Evolutionary conservation across 2,329 filamentous ascomycete species (phyloP), one percentile per base, ranked within the genome.

Genomic region (Pyrenophora tritici-repentis): DNA sequence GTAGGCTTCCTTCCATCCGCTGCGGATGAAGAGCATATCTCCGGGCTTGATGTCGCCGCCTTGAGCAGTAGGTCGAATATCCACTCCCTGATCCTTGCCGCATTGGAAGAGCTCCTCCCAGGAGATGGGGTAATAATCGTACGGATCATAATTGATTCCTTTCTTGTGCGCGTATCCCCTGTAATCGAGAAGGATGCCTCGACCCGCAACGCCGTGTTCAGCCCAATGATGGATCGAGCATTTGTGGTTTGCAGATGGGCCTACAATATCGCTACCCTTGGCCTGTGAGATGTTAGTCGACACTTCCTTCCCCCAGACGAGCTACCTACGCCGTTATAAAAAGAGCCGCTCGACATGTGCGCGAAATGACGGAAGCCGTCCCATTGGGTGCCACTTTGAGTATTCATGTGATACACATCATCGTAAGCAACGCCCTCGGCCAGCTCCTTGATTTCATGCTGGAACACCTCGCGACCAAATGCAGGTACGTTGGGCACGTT

Each of bases 11-110:
- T 84, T 83, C 59, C 81, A 83, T 0, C 87, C 87, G 1, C 82
- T 85, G 14, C 87, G 79, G 16, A 90, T 68, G 37, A 90, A 76
- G 9, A 90, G 76, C 47, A 90, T 82, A 54, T 90, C 86, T 4
- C 87, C 87, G 2, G 79, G 70, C 51, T 77, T 78, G 59, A 84
- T 78, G 53, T 83, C 79, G 35, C 81, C 81, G 20, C 82, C 82
- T 56, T 82, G 78, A 0, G 76, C 67, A 3, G 75, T 73, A 0
- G 83, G 80, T 0, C 77, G 80, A 62, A 89, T 86, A 53, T 87
- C 81, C 20, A 89, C 75, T 0, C 82, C 81, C 58, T 89, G 84
- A 31, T 80, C 74, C 29, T 74, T 75, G 0, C 84, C 87, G 29
- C 84, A 83, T 7, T 79, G 77, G 45, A 82, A 80, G 0, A 91